Evolutionary conservation across 108 stramenopile genomes (phyloP).

Genomic region (Stephanodiscus minutulus): DNA sequence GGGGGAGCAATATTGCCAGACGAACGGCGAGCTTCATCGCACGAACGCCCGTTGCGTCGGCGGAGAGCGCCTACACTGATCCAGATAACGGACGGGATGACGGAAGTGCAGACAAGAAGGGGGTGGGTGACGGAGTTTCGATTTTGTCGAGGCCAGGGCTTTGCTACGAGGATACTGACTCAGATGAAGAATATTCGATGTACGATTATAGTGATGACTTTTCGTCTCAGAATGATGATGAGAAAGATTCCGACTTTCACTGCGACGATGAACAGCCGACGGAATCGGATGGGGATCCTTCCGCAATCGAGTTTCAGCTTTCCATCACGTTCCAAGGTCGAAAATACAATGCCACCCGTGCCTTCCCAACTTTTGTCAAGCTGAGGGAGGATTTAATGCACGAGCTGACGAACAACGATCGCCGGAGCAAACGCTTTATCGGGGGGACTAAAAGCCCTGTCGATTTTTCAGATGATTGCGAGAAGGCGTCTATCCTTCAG

Average conservation of each 20-base stretch:
- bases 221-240: constrained; percentile 13
- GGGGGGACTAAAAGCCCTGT: not conserved
- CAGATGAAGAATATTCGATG: constrained; percentile 50
- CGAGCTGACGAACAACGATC: constrained; percentile 49
- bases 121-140: not conserved
- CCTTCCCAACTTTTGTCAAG: constrained; percentile 67
- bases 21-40: constrained; percentile 42
- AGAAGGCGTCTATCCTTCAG: not conserved
- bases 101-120: not conserved
- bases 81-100: not conserved
- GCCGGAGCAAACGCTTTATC: constrained; percentile 6
- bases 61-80: constrained; percentile 1
- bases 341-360: constrained; percentile 74
- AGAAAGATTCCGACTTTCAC: constrained; percentile 7
- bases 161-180: constrained; percentile 41
- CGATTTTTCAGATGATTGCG: not conserved
- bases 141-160: constrained; percentile 19
- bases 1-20: constrained; percentile 44
- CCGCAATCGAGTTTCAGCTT: constrained; percentile 76
- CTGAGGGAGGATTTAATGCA: constrained; percentile 69
- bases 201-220: constrained; percentile 51
- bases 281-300: constrained; percentile 23
- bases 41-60: constrained; percentile 8
- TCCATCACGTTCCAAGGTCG: constrained; percentile 71
- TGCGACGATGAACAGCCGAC: constrained; percentile 12